Evolutionary conservation across 2,329 filamentous ascomycete genomes (phyloP).

Genomic region (Paecilomyces formosus): DNA sequence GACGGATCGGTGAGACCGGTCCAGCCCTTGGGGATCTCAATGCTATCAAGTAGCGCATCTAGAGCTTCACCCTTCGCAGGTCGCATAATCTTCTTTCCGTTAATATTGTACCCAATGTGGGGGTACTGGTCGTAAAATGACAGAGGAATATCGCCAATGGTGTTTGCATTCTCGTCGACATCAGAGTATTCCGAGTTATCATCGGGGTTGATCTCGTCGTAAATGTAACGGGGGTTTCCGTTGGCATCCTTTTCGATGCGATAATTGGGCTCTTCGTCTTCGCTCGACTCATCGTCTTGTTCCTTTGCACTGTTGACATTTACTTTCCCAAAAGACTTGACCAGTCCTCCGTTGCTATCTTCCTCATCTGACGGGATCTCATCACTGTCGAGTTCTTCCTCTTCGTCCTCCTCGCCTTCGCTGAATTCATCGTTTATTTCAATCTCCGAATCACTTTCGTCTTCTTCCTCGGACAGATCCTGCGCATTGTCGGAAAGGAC

Average conservation of each 20-base stretch:
- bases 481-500: constrained; percentile 35
- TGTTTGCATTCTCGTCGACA: constrained; percentile 70
- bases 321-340: neutral
- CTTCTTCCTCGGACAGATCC: constrained; percentile 28
- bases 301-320: constrained; percentile 1
- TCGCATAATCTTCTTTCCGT: constrained; percentile 95
- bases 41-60: constrained; percentile 89
- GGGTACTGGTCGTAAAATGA: constrained; percentile 97
- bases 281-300: constrained; percentile 12
- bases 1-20: constrained; percentile 90
- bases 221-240: constrained; percentile 82
- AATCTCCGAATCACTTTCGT: constrained; percentile 38
- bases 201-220: constrained; percentile 85
- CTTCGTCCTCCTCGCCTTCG: constrained; percentile 42
- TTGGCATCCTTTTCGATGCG: constrained; percentile 73
- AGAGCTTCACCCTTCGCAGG: constrained; percentile 89
- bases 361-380: constrained; percentile 43
- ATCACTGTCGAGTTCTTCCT: constrained; percentile 44
- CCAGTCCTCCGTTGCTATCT: constrained; percentile 12
- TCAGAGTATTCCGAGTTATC: constrained; percentile 97
- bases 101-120: constrained; percentile 97
- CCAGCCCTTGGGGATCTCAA: constrained; percentile 95
- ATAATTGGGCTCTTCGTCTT: constrained; percentile 46
- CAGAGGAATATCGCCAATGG: constrained; percentile 88
- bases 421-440: constrained; percentile 51